Evolutionary conservation across 2,329 filamentous ascomycete species (phyloP), one percentile per base, ranked within the genome.

Genomic region (Herpomyces periplanetae): DNA sequence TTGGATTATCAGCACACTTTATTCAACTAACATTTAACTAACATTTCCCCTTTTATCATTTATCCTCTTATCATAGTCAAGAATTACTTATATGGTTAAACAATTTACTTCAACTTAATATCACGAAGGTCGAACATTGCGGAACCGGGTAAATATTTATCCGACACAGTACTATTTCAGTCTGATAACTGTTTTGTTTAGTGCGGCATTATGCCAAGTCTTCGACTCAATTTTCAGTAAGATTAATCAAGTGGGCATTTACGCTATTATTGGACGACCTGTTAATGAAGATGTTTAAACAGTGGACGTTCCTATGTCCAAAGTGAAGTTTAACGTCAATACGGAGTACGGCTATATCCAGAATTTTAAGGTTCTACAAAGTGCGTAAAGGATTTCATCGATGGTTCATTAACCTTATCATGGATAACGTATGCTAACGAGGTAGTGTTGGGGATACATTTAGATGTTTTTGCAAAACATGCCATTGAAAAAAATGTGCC

Each of bases 71-170:
- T n/a, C n/a, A 23, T 33, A 91, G 80, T 49, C 80, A 96, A 45
- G 80, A 96, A 47, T 57, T 96, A 31, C 51, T 96, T 31, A 54
- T 60, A 44, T 96, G 80, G 80, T 49, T 91, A 29, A 96, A 96
- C 51, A 75, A 66, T 51, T 64, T 96, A 26, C 59, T 96, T 19
- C 71, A 88, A 47, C 62, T 96, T 34, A 96, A 91, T 47, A 59
- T 96, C 33, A 91, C 65, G 33, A 91, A 88, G 45, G 69, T 96
- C 38, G 80, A 96, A 47, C 80, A 96, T 51, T 91, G 75, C 41
- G 80, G 80, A 39, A 91, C 75, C 35, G 80, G 75, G 75, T 91
- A 59, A 31, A 49, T 33, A 21, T 29, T 30, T 26, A 29, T 27
- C 30, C 18, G 13, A 19, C 20, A 21, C 18, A 15, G 19, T 15